A percentile compares a stretch with the other conserved stretches of the same genome.
Evolutionary conservation across 2,329 filamentous ascomycete species (phyloP).

Genomic region (Claviceps pazoutovae): DNA sequence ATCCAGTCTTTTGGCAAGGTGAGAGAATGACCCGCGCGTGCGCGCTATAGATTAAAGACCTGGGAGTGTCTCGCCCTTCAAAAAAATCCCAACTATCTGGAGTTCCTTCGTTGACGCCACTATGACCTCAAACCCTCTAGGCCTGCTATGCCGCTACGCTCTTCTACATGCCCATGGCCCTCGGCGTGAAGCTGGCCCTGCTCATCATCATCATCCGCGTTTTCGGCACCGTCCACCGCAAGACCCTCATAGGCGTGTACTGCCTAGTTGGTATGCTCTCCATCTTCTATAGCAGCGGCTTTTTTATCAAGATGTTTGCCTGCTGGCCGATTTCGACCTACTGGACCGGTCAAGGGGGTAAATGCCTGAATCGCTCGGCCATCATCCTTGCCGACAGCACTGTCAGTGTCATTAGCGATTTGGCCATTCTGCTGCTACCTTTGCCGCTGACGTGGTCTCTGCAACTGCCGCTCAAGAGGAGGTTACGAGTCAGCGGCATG

Average conservation of each 20-base stretch:
- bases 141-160: conserved; percentile 28
- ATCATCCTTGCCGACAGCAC: conserved; percentile 19
- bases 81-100: neutral
- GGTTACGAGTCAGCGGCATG: conserved; percentile 16
- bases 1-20: conserved; percentile 23
- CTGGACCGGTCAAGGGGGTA: conserved; percentile 19
- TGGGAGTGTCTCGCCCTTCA: no score
- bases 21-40: neutral
- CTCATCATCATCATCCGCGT: conserved; percentile 29
- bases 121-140: conserved; percentile 9
- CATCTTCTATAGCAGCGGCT: conserved; percentile 25
- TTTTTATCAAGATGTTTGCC: conserved; percentile 27
- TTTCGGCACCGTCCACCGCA: conserved; percentile 25
- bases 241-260: conserved; percentile 24
- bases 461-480: conserved; percentile 15
- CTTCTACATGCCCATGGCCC: conserved; percentile 30
- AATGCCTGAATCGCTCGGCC: conserved; percentile 22
- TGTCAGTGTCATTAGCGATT: conserved; percentile 18
- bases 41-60: neutral
- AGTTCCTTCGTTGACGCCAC: neutral
- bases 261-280: conserved; percentile 23
- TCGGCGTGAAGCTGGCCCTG: conserved; percentile 28
- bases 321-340: conserved; percentile 27
- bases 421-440: conserved; percentile 17
- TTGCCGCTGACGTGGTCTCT: conserved; percentile 20